Evolutionary conservation across 768 basidiomycete species (phyloP).

Genomic region (Lactifluus hygrophoroides): DNA sequence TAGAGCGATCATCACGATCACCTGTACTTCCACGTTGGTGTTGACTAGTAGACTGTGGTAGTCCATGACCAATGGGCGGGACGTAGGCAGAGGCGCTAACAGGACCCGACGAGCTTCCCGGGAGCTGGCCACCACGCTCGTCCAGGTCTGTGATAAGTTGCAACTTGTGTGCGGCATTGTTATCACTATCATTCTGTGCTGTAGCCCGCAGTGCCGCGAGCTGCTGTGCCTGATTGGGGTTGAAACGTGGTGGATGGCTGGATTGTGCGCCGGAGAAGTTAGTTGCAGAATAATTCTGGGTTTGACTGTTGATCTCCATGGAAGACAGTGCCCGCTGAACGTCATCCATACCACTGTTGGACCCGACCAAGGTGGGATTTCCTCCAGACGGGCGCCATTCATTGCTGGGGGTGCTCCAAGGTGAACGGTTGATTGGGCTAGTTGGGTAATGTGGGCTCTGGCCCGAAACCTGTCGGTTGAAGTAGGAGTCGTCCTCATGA

Average conservation of each 20-base stretch:
- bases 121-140: conserved; percentile 49
- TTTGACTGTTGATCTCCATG: conserved; percentile 47
- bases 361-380: conserved; percentile 23
- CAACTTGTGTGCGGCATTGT: conserved; percentile 37
- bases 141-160: conserved; percentile 58
- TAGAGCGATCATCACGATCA: conserved; percentile 29
- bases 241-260: conserved; percentile 64
- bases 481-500: conserved; percentile 54
- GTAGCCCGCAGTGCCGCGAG: conserved; percentile 35
- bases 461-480: conserved; percentile 29
- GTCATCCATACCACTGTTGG: conserved; percentile 49
- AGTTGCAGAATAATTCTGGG: conserved; percentile 25
- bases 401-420: conserved; percentile 50
- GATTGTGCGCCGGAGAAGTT: conserved; percentile 39
- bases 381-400: conserved; percentile 50
- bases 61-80: conserved; percentile 35
- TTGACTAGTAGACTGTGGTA: conserved; percentile 28
- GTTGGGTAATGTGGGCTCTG: conserved; percentile 36
- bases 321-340: conserved; percentile 65
- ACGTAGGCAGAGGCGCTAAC: conserved; percentile 41
- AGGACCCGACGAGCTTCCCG: conserved; percentile 37
- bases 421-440: conserved; percentile 53
- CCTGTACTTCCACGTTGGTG: conserved; percentile 24
- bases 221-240: conserved; percentile 31
- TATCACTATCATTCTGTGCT: conserved; percentile 31